Percentiles rank a stretch among this genome's conserved stretches.
Conservation (phyloP, 2,329 filamentous ascomycete species). For the Fusarium sulawesiense region DNA sequence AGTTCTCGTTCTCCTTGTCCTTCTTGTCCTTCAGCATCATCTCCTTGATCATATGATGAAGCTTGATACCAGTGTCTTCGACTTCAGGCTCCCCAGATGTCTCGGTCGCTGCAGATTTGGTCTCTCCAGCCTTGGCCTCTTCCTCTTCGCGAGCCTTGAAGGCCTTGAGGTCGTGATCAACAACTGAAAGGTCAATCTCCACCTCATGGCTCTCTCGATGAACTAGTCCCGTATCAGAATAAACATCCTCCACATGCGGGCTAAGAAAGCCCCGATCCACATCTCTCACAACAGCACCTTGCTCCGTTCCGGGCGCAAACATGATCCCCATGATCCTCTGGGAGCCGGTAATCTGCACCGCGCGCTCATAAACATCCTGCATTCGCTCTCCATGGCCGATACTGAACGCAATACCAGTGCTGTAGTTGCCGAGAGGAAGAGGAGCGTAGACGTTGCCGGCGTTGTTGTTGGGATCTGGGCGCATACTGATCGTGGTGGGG, state of each 20-base stretch:
- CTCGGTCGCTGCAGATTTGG: too few relatives aligned
- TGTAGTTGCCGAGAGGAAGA: neutral
- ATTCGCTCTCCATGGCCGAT: neutral
- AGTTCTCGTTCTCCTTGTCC: neutral
- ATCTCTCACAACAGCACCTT: too few relatives aligned
- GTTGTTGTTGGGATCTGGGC: too few relatives aligned
- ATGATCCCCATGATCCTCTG: slow-evolving; percentile 17
- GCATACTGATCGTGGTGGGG: too few relatives aligned
- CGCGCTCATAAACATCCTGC: neutral
- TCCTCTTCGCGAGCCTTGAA: neutral
- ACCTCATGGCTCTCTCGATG: too few relatives aligned
- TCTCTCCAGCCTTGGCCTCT: neutral
- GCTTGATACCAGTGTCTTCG: neutral
- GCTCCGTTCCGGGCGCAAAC: slow-evolving; percentile 29
- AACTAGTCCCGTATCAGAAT: too few relatives aligned
- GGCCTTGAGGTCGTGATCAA: neutral
- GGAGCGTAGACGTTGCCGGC: slow-evolving; percentile 8
- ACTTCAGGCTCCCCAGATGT: too few relatives aligned
- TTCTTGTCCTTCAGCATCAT: neutral
- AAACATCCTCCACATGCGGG: too few relatives aligned
- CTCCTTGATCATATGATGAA: neutral
- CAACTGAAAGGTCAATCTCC: too few relatives aligned
- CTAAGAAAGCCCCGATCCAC: too few relatives aligned
- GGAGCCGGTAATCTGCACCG: neutral
- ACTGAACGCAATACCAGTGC: slow-evolving; percentile 16